Evolutionary conservation across 2,329 filamentous ascomycete species (phyloP), one percentile per base, ranked within the genome.

Genomic region (Penicillium sp.): DNA sequence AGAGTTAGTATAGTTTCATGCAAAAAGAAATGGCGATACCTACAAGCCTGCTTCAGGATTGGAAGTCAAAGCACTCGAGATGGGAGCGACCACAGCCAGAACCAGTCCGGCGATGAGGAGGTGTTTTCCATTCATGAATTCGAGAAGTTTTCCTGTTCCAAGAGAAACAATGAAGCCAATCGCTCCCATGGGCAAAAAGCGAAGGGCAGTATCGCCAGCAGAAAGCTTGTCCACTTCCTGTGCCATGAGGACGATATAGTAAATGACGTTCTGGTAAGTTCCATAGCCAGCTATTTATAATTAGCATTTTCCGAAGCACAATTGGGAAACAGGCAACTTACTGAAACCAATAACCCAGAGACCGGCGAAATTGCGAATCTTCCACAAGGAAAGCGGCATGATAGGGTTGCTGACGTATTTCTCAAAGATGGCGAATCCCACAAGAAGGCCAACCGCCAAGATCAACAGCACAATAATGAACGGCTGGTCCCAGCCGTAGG

Each of bases 361-460:
- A 4, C 75, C 76, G 6, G 77, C 77, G 54, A 80, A 80, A 58
- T 80, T 80, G 27, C 71, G 72, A 19, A 79, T 70, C 48, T 76
- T 79, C 78, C 78, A 80, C 8, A 80, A 59, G 0, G 74, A 76
- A 1, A 80, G 63, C 0, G 78, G 78, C 78, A 80, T 80, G 53
- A 80, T 75, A 1, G 78, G 77, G 49, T 79, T 78, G 15, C 68
- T 58, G 21, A 78, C 73, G 52, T 77, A 78, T 60, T 78, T 79
- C 63, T 80, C 76, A 9, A 77, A 68, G 33, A 72, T 68, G 1
- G 70, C 69, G 44, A 79, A 80, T 6, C 69, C 64, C 5, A 68
- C 70, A 3, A 79, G 70, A 51, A 79, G 61, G 1, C 63, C 70
- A 21, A 79, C 63, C 5, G 75, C 73, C 1, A 77, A 31, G 4